Conservation (phyloP, 139 green algal genomes). For the Spirogloea muscicola region DNA sequence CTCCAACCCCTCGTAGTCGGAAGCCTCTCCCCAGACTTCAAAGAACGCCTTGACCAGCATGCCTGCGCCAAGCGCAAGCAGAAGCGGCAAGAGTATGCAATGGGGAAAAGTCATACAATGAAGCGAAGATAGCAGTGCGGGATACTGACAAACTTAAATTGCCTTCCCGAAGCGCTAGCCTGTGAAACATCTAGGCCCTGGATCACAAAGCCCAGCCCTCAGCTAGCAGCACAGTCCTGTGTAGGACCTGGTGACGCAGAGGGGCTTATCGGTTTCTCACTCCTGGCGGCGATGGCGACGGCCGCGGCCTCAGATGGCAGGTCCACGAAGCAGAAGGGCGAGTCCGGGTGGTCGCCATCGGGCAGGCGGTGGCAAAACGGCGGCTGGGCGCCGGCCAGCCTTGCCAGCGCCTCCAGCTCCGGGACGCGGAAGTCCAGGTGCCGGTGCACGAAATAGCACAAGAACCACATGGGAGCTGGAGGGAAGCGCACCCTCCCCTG, state of each 20-base stretch:
- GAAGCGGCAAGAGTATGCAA: constrained; percentile 6
- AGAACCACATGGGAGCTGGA: constrained; percentile 19
- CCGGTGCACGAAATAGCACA: constrained; percentile 40
- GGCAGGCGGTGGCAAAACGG: constrained; percentile 4
- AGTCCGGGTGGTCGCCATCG: constrained; percentile 32
- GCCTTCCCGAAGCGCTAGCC: no score
- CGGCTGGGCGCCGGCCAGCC: neutral
- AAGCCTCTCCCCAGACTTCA: constrained; percentile 35
- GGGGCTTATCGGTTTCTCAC: no score
- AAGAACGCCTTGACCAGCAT: constrained; percentile 39
- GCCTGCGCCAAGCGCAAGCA: neutral
- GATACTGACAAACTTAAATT: no score
- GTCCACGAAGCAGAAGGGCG: constrained; percentile 39
- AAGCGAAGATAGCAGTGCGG: no score
- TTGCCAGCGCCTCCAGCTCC: constrained; percentile 35
- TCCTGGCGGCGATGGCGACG: constrained; percentile 6
- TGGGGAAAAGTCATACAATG: neutral
- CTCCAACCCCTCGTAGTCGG: constrained; percentile 14
- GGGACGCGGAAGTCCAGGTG: constrained; percentile 41
- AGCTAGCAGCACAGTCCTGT: no score
- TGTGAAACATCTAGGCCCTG: no score
- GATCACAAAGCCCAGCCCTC: no score
- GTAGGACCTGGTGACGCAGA: no score
- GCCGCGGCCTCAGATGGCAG: constrained; percentile 39
- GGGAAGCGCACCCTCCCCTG: neutral